These are phyloP conservation scores for Metschnikowia shivogae DNA, from an alignment of 805 yeast genomes.

Conservation along the genomic window DNA sequence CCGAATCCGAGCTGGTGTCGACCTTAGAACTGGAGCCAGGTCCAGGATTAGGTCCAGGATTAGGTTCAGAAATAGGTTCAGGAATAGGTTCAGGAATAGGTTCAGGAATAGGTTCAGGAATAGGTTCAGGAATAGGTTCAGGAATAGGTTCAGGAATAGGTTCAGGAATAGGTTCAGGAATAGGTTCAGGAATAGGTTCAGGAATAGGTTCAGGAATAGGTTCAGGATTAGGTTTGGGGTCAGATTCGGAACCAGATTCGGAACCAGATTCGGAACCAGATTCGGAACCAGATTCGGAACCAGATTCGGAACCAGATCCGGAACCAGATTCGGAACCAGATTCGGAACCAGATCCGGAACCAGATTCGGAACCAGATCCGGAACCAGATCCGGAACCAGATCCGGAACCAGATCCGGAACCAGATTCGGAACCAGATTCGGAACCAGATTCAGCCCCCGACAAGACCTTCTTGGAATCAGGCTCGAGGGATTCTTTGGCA, in stretches of 20 bases:
- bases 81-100: background rate
- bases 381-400: background rate
- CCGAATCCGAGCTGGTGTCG: conserved; percentile 7
- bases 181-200: background rate
- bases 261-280: too few relatives aligned
- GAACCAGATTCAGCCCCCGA: background rate
- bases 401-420: background rate
- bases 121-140: background rate
- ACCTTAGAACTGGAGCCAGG: conserved; percentile 2
- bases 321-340: background rate
- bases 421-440: background rate
- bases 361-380: background rate
- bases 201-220: too few relatives aligned
- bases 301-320: background rate
- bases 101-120: background rate
- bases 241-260: too few relatives aligned
- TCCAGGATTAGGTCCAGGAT: background rate
- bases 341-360: background rate
- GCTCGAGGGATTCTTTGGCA: too few relatives aligned
- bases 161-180: background rate
- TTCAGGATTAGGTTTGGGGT: too few relatives aligned
- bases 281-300: background rate
- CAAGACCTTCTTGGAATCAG: too few relatives aligned
- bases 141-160: background rate
- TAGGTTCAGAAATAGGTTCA: background rate